These are phyloP conservation scores for Posidonia australis DNA, from an alignment of 106 monocot species.

Conservation along the genomic window DNA sequence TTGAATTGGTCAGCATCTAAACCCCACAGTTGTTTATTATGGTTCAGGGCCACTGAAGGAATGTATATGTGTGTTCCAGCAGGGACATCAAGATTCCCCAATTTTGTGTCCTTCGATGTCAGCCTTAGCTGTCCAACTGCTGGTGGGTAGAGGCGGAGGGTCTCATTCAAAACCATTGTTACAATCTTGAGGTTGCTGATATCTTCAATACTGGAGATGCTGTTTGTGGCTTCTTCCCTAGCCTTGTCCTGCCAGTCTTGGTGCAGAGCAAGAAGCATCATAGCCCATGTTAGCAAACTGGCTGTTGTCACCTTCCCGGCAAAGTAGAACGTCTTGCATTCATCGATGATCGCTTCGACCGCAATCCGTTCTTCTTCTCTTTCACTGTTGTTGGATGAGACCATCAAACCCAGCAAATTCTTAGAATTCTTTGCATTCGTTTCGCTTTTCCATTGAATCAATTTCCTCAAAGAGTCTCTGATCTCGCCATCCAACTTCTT, in stretches of 20 bases:
- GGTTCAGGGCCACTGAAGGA: constrained; percentile 41
- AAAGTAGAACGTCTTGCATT: constrained; percentile 96
- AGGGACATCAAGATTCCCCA: constrained; percentile 39
- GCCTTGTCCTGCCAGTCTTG: constrained; percentile 72
- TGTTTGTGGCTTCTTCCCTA: constrained; percentile 47
- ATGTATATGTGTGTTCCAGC: constrained; percentile 36
- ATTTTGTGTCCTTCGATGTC: constrained; percentile 25
- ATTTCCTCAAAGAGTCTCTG: constrained; percentile 19
- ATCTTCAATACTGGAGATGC: constrained; percentile 18
- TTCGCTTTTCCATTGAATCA: constrained; percentile 35
- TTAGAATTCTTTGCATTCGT: constrained; percentile 33
- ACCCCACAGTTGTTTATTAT: constrained; percentile 57
- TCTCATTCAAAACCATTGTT: constrained; percentile 62
- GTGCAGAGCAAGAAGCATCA: constrained; percentile 52
- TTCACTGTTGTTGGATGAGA: constrained; percentile 34
- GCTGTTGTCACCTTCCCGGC: constrained; percentile 85
- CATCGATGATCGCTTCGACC: constrained; percentile 67
- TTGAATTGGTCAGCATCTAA: constrained; percentile 52
- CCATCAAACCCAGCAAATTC: constrained; percentile 62
- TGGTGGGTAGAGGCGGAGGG: constrained; percentile 62
- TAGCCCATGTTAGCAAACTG: constrained; percentile 58
- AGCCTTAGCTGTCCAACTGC: constrained; percentile 23
- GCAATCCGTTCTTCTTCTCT: constrained; percentile 23
- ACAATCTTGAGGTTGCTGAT: constrained; percentile 45
- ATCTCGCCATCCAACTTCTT: constrained; percentile 46